These are phyloP conservation scores for Grigorovia humatica DNA, from an alignment of 805 yeast species.

Conservation along the genomic window DNA sequence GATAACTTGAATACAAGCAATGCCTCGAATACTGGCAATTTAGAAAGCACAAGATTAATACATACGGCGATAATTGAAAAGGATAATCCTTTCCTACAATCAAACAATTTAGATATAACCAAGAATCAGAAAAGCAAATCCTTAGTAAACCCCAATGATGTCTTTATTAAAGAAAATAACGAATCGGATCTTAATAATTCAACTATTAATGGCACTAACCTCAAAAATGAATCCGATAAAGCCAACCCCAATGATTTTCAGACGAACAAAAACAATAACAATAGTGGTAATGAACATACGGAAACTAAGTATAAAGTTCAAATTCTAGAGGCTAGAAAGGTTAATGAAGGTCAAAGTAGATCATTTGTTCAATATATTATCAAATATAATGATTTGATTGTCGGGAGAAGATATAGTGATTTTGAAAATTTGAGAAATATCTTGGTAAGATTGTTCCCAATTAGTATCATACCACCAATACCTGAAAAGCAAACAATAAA, in stretches of 20 bases:
- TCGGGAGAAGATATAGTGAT: conserved; percentile 81
- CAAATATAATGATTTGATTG: conserved; percentile 40
- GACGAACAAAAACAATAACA: not conserved
- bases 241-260: not conserved
- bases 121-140: not conserved
- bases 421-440: conserved; percentile 72
- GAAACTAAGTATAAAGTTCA: conserved; percentile 6
- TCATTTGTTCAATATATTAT: conserved; percentile 63
- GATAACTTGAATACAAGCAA: not conserved
- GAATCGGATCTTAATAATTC: not conserved
- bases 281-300: not conserved
- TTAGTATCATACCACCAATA: conserved; percentile 82
- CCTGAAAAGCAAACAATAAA: conserved; percentile 61
- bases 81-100: conserved; percentile 23
- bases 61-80: conserved; percentile 21
- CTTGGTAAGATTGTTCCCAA: conserved; percentile 65
- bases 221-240: not conserved
- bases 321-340: conserved; percentile 24
- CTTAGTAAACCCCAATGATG: not conserved
- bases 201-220: not conserved
- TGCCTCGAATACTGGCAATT: not conserved
- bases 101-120: not conserved
- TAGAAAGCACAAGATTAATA: conserved; percentile 8
- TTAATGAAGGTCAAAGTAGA: conserved; percentile 27
- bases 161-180: not conserved